Evolutionary conservation across 805 yeast species (phyloP).

Genomic region (Candida oleophila): DNA sequence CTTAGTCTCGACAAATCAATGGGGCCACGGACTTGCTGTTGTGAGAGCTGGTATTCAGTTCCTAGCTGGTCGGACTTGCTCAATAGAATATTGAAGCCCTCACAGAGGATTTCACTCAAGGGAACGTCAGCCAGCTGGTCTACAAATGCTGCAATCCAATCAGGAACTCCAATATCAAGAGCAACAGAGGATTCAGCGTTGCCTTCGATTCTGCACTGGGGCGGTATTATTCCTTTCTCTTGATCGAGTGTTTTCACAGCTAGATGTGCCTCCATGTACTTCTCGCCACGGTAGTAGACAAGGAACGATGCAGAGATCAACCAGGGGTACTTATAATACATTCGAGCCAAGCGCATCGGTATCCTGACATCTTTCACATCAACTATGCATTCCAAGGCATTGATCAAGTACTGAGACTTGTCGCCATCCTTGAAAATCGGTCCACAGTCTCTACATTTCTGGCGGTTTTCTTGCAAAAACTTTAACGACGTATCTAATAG

Average conservation of each 20-base stretch:
- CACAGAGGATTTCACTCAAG: not conserved
- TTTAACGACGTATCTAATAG: not conserved
- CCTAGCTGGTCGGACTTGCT: not conserved
- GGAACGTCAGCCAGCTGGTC: not conserved
- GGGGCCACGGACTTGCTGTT: not conserved
- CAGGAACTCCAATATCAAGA: conserved; percentile 1
- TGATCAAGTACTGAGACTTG: not conserved
- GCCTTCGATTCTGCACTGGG: too few species aligned
- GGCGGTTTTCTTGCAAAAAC: not conserved
- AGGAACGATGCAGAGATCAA: conserved; percentile 1
- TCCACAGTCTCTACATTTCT: not conserved
- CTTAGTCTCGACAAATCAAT: not conserved
- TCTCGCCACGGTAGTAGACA: not conserved
- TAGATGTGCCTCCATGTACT: too few species aligned
- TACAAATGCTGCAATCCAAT: conserved; percentile 2
- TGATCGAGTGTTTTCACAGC: too few species aligned
- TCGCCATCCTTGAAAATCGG: not conserved
- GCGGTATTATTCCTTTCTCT: too few species aligned
- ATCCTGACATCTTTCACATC: not conserved
- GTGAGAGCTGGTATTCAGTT: not conserved
- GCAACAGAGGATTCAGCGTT: not conserved
- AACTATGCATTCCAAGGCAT: not conserved
- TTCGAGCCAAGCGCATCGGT: not conserved
- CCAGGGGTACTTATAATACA: not conserved
- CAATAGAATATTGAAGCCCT: not conserved